These are phyloP conservation scores for Batrachochytrium dendrobatidis DNA, from an alignment of 371 early-diverging fungal genomes.

Conservation along the genomic window DNA sequence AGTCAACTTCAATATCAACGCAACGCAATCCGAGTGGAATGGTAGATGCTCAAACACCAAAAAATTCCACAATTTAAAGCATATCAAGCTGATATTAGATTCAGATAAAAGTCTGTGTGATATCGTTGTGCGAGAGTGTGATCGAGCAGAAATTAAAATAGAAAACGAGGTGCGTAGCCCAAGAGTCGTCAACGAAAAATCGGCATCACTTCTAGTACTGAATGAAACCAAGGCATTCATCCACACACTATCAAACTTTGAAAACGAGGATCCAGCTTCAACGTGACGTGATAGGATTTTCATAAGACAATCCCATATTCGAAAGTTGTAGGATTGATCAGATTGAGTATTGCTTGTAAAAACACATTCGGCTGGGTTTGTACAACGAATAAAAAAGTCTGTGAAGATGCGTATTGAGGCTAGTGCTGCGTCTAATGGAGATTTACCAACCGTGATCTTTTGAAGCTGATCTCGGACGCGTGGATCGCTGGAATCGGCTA, in stretches of 20 bases:
- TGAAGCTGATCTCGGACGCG: background rate
- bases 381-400: no score
- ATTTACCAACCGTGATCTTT: background rate
- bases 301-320: no score
- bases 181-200: background rate
- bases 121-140: background rate
- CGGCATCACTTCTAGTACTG: no score
- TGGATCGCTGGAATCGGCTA: background rate
- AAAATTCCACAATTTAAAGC: conserved; percentile 40
- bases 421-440: background rate
- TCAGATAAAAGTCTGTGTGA: background rate
- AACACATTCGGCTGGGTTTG: no score
- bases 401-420: background rate
- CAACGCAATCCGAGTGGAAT: conserved; percentile 54
- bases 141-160: background rate
- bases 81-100: conserved; percentile 14
- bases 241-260: background rate
- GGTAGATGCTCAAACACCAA: conserved; percentile 34
- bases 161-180: background rate
- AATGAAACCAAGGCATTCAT: background rate
- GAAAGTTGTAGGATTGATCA: no score
- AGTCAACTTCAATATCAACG: conserved; percentile 59
- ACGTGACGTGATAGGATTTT: background rate
- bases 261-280: background rate
- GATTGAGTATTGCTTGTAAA: no score